A percentile compares a stretch with the other conserved stretches of the same genome.
These are phyloP conservation scores for Lagenidium giganteum DNA, from an alignment of 352 stramenopile genomes.

Conservation along the genomic window DNA sequence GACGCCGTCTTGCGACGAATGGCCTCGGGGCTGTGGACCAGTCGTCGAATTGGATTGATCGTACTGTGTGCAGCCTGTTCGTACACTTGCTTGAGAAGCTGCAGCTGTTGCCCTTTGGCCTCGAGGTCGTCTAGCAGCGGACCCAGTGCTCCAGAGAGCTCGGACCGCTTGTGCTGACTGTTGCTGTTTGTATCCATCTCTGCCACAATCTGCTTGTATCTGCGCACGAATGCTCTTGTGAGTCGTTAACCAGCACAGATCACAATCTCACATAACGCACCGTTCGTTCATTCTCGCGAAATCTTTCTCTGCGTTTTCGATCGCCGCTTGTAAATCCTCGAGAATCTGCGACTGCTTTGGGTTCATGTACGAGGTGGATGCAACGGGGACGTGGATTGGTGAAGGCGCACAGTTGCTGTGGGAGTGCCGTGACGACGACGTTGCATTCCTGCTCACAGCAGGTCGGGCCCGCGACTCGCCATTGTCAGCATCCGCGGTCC, in stretches of 20 bases:
- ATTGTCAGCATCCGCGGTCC: too few species aligned
- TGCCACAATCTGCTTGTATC: constrained; percentile 33
- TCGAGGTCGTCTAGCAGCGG: constrained; percentile 56
- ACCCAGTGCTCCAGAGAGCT: constrained; percentile 39
- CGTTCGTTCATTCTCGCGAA: constrained; percentile 39
- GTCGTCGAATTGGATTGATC: constrained; percentile 46
- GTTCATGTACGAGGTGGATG: constrained; percentile 32
- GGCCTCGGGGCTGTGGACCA: constrained; percentile 50
- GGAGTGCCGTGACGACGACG: too few species aligned
- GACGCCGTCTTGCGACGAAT: constrained; percentile 59
- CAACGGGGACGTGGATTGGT: constrained; percentile 36
- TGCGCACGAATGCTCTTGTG: neutral
- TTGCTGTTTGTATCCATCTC: constrained; percentile 29
- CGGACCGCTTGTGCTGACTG: too few species aligned
- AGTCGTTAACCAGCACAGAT: neutral
- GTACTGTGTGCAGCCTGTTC: constrained; percentile 47
- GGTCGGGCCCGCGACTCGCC: too few species aligned
- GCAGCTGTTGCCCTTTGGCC: constrained; percentile 59
- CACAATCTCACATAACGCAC: constrained; percentile 5
- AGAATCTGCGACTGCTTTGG: constrained; percentile 60
- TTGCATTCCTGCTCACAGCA: too few species aligned
- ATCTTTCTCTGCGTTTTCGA: constrained; percentile 35
- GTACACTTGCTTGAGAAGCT: constrained; percentile 60
- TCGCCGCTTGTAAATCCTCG: constrained; percentile 36
- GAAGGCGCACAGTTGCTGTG: too few species aligned